Evolutionary conservation across 2,329 filamentous ascomycete species (phyloP), one percentile per base, ranked within the genome.

Genomic region (Fonsecaea pedrosoi): DNA sequence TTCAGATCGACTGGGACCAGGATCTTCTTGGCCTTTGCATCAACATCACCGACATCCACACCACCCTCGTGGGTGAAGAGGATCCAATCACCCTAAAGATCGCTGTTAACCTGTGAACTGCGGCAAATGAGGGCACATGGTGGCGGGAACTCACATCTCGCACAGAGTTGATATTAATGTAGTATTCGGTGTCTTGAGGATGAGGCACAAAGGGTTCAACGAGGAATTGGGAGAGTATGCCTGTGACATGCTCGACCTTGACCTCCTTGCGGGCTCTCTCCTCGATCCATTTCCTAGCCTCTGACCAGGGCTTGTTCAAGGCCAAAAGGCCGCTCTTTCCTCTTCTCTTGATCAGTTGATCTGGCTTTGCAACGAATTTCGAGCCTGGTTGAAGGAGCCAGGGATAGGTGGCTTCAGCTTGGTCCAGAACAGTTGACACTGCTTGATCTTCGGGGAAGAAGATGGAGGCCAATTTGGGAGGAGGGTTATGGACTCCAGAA

Each of bases 101-200:
- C 13, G 59, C 57, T 15, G 62, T 74, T 61, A 74, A 66, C 50
- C 12, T 32, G 35, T 53, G 13, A 9, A 35, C 37, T 37, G 54
- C 32, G 59, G 40, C 37, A 50, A 9, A 10, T 50, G 18, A 50
- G 8, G 45, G 25, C 37, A 63, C 37, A 9, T 10, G 48, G 34
- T 61, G 60, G 65, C 18, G 38, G 69, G 67, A 68, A 89, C 93
- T 89, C 89, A 98, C 95, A 90, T 98, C 95, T 86, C 95, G 92
- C 78, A 97, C 94, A 71, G 95, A 98, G 88, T 97, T 95, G 86
- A 99, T 99, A 89, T 97, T 97, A 86, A 99, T 97, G 85, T 99
- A 99, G 86, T 98, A 98, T 84, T 99, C 95, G 72, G 94, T 97
- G 80, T 93, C 90, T 76, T 93, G 87, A 72, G 94, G 91, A 83